These are phyloP conservation scores for Aureobasidium melanogenum DNA, from an alignment of 2,329 filamentous ascomycete species.

Conservation along the genomic window DNA sequence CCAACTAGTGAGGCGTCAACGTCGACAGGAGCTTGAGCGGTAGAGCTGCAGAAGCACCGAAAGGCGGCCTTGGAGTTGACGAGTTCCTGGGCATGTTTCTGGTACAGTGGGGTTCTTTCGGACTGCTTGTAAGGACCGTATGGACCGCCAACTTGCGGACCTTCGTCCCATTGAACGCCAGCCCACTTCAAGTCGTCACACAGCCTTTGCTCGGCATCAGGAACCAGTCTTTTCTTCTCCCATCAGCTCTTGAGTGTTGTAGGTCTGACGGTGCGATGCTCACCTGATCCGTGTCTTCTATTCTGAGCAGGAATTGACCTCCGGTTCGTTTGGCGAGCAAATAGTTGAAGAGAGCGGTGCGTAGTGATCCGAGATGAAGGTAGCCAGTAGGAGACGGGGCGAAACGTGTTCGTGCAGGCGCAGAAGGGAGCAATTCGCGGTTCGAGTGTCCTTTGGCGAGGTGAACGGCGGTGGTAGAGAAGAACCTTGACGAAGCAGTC, in stretches of 20 bases:
- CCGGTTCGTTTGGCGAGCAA: slow-evolving; percentile 79
- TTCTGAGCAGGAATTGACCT: slow-evolving; percentile 80
- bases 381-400: slow-evolving; percentile 93
- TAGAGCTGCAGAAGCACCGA: slow-evolving; percentile 79
- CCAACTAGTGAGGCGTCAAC: slow-evolving; percentile 17
- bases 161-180: slow-evolving; percentile 89
- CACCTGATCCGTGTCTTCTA: slow-evolving; percentile 94
- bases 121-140: slow-evolving; percentile 87
- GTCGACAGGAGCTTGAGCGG: slow-evolving; percentile 31
- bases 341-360: slow-evolving; percentile 94
- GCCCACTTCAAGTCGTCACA: slow-evolving; percentile 81
- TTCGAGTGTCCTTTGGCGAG: not conserved
- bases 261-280: slow-evolving; percentile 16
- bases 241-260: slow-evolving; percentile 24
- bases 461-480: not conserved
- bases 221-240: slow-evolving; percentile 66
- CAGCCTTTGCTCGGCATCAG: slow-evolving; percentile 68
- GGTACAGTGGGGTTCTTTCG: slow-evolving; percentile 66
- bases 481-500: not conserved
- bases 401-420: slow-evolving; percentile 71
- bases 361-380: slow-evolving; percentile 80
- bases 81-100: slow-evolving; percentile 59
- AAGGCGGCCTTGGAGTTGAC: slow-evolving; percentile 69
- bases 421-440: not conserved
- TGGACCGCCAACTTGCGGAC: slow-evolving; percentile 68